phyloP scores from a whole-genome alignment of 306 rosid genomes.

The Dryas drummondii region DNA sequence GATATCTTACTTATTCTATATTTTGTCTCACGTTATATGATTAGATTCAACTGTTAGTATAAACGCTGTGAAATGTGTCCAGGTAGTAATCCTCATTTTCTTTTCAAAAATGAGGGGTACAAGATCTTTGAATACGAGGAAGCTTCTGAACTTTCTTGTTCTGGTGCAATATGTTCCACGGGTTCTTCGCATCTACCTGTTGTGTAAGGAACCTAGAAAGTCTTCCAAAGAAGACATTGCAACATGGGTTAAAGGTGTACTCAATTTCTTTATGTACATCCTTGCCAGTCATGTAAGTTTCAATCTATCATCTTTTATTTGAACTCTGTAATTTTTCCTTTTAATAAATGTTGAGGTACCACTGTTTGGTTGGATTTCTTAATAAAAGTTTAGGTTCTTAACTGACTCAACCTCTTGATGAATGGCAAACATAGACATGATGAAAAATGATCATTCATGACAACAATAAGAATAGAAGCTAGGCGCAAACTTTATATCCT shows the following conservation, averaged over 20 bases:
- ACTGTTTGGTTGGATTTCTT: no score
- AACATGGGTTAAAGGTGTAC: neutral
- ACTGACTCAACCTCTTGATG: no score
- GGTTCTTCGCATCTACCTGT: constrained; percentile 15
- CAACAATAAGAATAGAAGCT: no score
- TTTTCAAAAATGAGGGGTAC: constrained; percentile 20
- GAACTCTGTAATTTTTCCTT: neutral
- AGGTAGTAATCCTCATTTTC: constrained; percentile 21
- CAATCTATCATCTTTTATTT: neutral
- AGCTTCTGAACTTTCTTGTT: constrained; percentile 19
- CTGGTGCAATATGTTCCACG: constrained; percentile 26
- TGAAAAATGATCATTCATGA: no score
- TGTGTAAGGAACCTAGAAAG: neutral
- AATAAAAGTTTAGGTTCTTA: no score
- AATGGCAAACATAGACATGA: no score
- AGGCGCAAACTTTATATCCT: no score
- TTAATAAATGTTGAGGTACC: no score
- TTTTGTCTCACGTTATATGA: neutral
- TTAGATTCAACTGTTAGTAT: neutral
- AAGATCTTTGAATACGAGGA: constrained; percentile 2
- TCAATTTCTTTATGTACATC: constrained; percentile 31
- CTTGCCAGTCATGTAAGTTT: constrained; percentile 27
- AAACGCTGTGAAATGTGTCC: neutral
- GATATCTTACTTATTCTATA: no score
- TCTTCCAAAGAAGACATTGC: neutral